phyloP scores from a whole-genome alignment of 2,329 filamentous ascomycete species.

The Alternaria sp. region DNA sequence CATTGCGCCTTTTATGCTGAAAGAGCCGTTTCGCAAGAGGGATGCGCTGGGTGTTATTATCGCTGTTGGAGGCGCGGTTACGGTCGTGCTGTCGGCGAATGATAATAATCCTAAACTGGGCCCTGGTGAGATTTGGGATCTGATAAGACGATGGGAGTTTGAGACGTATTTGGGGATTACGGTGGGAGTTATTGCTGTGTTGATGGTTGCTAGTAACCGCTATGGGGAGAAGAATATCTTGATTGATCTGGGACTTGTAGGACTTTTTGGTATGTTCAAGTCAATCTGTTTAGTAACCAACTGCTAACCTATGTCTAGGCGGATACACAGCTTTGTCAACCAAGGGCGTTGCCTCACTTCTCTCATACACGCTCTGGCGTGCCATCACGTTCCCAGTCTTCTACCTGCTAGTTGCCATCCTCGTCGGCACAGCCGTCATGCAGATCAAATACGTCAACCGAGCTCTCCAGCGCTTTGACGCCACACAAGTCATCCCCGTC shows the following conservation, averaged over 20 bases:
- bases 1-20: constrained; percentile 92
- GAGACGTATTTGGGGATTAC: constrained; percentile 88
- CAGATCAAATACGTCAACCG: constrained; percentile 97
- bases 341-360: constrained; percentile 93
- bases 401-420: constrained; percentile 80
- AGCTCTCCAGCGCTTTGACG: constrained; percentile 89
- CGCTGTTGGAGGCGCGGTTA: constrained; percentile 86
- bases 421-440: constrained; percentile 87
- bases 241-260: constrained; percentile 92
- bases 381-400: constrained; percentile 92
- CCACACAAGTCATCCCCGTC: constrained; percentile 96
- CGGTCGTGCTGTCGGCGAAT: constrained; percentile 90
- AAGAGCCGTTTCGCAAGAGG: constrained; percentile 83
- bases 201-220: constrained; percentile 83
- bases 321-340: constrained; percentile 97
- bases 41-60: constrained; percentile 90
- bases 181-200: constrained; percentile 71
- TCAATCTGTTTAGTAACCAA: neutral
- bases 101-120: constrained; percentile 89
- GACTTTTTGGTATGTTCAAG: constrained; percentile 77
- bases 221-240: constrained; percentile 89
- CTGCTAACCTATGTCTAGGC: constrained; percentile 55
- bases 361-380: constrained; percentile 88
- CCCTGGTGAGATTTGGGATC: constrained; percentile 86
- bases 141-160: constrained; percentile 88